These are phyloP conservation scores for Jackrogersella multiformis DNA, from an alignment of 495 filamentous ascomycete species.

Conservation along the genomic window DNA sequence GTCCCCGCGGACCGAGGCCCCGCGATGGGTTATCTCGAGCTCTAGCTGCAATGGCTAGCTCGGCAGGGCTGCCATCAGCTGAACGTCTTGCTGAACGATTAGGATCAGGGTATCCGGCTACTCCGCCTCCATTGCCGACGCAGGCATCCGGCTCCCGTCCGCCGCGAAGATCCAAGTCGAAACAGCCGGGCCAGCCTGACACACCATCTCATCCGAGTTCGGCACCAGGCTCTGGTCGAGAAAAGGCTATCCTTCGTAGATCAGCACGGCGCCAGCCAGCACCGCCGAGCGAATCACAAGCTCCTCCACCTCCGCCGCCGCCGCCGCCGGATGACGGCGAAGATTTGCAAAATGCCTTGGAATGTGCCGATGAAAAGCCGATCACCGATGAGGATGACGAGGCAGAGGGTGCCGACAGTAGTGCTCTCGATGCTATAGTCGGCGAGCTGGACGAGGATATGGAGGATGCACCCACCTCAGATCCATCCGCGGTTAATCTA, in stretches of 20 bases:
- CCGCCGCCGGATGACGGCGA: slow-evolving; percentile 66
- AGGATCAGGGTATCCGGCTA: slow-evolving; percentile 42
- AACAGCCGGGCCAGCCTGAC: slow-evolving; percentile 49
- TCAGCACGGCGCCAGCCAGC: slow-evolving; percentile 64
- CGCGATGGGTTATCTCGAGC: slow-evolving; percentile 74
- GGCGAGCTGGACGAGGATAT: slow-evolving; percentile 91
- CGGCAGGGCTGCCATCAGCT: slow-evolving; percentile 66
- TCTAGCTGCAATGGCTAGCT: slow-evolving; percentile 81
- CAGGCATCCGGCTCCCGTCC: slow-evolving; percentile 53
- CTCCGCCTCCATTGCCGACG: slow-evolving; percentile 47
- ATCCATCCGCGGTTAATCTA: slow-evolving; percentile 90
- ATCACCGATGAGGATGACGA: slow-evolving; percentile 82
- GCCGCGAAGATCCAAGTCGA: slow-evolving; percentile 59
- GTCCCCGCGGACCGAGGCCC: slow-evolving; percentile 72
- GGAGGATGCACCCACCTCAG: slow-evolving; percentile 72
- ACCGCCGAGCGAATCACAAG: slow-evolving; percentile 49
- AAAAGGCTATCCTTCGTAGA: slow-evolving; percentile 62
- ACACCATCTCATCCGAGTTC: slow-evolving; percentile 51
- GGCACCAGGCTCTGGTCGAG: slow-evolving; percentile 50
- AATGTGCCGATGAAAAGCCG: slow-evolving; percentile 94
- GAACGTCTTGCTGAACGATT: slow-evolving; percentile 57
- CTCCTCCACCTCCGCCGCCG: slow-evolving; percentile 59
- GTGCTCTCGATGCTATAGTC: slow-evolving; percentile 83
- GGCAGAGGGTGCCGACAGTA: slow-evolving; percentile 64
- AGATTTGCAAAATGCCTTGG: slow-evolving; percentile 71